Conservation (phyloP, 108 stramenopile species). For the Bacterosira constricta region DNA sequence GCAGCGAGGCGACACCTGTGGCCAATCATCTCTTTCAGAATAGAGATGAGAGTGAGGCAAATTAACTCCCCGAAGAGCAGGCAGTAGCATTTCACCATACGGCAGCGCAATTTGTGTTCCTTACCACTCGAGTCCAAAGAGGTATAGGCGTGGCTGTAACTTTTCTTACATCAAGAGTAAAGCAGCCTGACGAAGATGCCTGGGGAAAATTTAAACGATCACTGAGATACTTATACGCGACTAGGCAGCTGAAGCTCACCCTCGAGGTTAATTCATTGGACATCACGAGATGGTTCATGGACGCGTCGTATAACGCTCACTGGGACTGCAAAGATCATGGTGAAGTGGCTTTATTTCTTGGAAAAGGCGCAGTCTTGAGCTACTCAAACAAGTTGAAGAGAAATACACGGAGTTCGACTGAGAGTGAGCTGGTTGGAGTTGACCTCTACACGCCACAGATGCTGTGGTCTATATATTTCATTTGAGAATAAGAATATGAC, state of each 20-base stretch:
- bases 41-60: not conserved
- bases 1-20: not conserved
- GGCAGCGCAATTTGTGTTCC: slow-evolving; percentile 21
- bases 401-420: slow-evolving; percentile 57
- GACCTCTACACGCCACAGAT: slow-evolving; percentile 44
- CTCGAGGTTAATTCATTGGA: too few relatives aligned
- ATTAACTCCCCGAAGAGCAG: not conserved
- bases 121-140: too few relatives aligned
- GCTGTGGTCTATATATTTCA: slow-evolving; percentile 50
- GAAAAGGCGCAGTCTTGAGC: slow-evolving; percentile 31
- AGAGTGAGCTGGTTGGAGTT: slow-evolving; percentile 53
- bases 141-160: too few relatives aligned
- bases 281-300: slow-evolving; percentile 49
- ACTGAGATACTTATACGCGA: too few relatives aligned
- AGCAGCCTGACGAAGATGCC: slow-evolving; percentile 23
- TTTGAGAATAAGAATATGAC: slow-evolving; percentile 50
- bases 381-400: slow-evolving; percentile 34
- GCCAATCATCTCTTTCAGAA: not conserved
- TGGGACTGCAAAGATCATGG: slow-evolving; percentile 49
- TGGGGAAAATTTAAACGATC: slow-evolving; percentile 40
- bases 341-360: slow-evolving; percentile 48
- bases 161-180: slow-evolving; percentile 48
- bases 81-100: too few relatives aligned
- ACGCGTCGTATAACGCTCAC: slow-evolving; percentile 57
- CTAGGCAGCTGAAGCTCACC: too few relatives aligned